Base-by-base conservation (phyloP, 192 early-diverging fungal genomes). In the Gaertneriomyces sp. region DNA sequence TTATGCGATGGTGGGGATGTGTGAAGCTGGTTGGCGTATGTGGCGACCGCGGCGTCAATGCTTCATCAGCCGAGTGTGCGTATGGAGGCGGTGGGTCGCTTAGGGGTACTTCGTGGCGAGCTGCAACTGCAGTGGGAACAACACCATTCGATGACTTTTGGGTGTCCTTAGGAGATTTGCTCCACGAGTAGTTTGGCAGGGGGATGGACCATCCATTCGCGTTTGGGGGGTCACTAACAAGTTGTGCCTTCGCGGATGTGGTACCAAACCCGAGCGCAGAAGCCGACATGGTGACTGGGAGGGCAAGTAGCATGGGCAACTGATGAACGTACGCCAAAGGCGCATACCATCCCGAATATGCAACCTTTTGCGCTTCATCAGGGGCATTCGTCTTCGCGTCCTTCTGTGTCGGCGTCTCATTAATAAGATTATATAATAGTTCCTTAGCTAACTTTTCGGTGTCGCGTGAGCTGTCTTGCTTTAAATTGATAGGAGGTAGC, bases 261-360 rank as follows among this genome's bases (percentile, higher is more conserved):
- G 25, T 33, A 33, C 25, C 25, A 33, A 33, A 33, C 2, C 25
- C 47, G 4, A 68, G 53, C n/a, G 58, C 40, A 6, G 66, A 16
- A 2, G 66, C 47, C 19, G 66, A 50, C 4, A 68, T 20, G 6
- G 66, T 17, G 6, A 60, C 58, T 11, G 66, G 66, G 0, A 60
- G 33, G 1, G 66, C 66, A 33, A 68, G 44, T 11, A 68, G 43
- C 4, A 58, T 49, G 6, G 66, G 66, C 14, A 68, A 6, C 47
- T 58, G 57, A 33, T 33, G 25, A 33, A 33, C 25, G 25, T 33
- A 33, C n/a, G 45, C 57, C 16, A 58, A 47, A 16, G 66, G 66
- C 17, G 14, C 52, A 43, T 66, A 66, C 66, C 66, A 68, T 8
- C 14, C 12, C 46, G 49, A 38, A n/a, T 38, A 19, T 46, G 16